phyloP scores from a whole-genome alignment of 1,139 yeast species.

The Blastobotrys arbuscula region DNA sequence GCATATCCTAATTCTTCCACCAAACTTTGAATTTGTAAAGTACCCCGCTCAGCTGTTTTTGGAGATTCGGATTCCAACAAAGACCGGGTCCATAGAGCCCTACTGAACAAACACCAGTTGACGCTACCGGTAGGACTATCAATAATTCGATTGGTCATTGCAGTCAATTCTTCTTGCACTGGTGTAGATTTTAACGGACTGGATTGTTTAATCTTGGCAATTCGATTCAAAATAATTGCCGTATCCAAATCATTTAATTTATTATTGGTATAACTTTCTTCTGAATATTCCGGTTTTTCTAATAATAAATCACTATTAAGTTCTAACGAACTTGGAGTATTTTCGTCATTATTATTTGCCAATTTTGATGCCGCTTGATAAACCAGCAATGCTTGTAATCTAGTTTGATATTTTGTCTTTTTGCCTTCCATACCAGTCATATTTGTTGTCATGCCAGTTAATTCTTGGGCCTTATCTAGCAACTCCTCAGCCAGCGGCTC shows the following conservation, averaged over 20 bases:
- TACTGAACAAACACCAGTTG: slow-evolving; percentile 75
- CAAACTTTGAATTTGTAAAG: slow-evolving; percentile 84
- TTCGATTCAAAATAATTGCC: slow-evolving; percentile 63
- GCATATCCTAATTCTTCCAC: slow-evolving; percentile 78
- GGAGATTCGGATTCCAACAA: slow-evolving; percentile 73
- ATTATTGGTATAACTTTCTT: slow-evolving; percentile 53
- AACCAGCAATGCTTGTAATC: slow-evolving; percentile 67
- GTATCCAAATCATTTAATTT: slow-evolving; percentile 63
- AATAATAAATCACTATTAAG: slow-evolving; percentile 74
- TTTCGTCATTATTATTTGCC: slow-evolving; percentile 20
- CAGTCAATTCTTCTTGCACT: slow-evolving; percentile 75
- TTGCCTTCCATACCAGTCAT: slow-evolving; percentile 87
- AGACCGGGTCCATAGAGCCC: slow-evolving; percentile 90
- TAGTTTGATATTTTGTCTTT: slow-evolving; percentile 76
- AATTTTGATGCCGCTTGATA: slow-evolving; percentile 51
- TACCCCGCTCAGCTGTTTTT: slow-evolving; percentile 89
- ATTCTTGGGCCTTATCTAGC: slow-evolving; percentile 47
- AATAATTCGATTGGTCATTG: slow-evolving; percentile 67
- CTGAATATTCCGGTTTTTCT: slow-evolving; percentile 65
- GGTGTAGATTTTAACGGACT: slow-evolving; percentile 66
- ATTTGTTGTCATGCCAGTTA: slow-evolving; percentile 55
- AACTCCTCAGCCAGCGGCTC: slow-evolving; percentile 52
- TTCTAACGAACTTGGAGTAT: slow-evolving; percentile 38
- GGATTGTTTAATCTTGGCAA: slow-evolving; percentile 59
- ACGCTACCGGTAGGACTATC: slow-evolving; percentile 44